These are phyloP conservation scores for Bothriochloa decipiens DNA, from an alignment of 176 grass and related monocot species.

Conservation along the genomic window DNA sequence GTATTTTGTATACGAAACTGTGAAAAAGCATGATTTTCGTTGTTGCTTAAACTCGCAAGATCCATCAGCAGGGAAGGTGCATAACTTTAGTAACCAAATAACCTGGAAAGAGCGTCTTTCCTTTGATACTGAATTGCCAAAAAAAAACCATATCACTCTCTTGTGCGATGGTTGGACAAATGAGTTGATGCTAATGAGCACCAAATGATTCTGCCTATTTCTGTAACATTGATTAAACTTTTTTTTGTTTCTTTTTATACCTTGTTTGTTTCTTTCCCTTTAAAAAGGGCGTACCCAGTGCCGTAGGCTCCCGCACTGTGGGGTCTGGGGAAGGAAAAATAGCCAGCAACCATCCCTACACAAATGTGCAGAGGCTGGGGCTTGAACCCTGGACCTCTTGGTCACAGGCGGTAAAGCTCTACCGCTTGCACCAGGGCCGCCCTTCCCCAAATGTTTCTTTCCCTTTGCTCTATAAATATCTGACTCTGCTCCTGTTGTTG, in stretches of 20 bases:
- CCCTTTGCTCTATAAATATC: slow-evolving; percentile 21
- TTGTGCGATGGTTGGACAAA: slow-evolving; percentile 3
- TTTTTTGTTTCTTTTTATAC: slow-evolving; percentile 9
- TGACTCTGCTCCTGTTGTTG: slow-evolving; percentile 47
- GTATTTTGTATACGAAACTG: slow-evolving; percentile 20
- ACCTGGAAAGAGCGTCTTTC: not conserved
- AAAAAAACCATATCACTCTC: not conserved
- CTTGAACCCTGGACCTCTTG: too few relatives aligned
- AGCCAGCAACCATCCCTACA: too few relatives aligned
- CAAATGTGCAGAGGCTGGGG: too few relatives aligned
- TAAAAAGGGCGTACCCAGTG: too few relatives aligned
- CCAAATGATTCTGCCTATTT: not conserved
- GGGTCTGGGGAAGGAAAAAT: too few relatives aligned
- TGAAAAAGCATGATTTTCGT: not conserved
- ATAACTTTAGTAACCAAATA: slow-evolving; percentile 21
- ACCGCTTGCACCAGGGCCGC: too few relatives aligned
- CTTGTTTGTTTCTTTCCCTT: not conserved
- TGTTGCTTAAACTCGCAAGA: not conserved
- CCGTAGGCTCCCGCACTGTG: too few relatives aligned
- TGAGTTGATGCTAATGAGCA: not conserved
- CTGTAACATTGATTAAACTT: not conserved
- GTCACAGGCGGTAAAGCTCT: too few relatives aligned
- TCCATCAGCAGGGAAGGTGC: slow-evolving; percentile 4
- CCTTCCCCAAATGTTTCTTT: too few relatives aligned
- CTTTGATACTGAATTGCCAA: slow-evolving; percentile 23